Conservation (phyloP, 306 rosid genomes). For the Cicer judaicum region DNA sequence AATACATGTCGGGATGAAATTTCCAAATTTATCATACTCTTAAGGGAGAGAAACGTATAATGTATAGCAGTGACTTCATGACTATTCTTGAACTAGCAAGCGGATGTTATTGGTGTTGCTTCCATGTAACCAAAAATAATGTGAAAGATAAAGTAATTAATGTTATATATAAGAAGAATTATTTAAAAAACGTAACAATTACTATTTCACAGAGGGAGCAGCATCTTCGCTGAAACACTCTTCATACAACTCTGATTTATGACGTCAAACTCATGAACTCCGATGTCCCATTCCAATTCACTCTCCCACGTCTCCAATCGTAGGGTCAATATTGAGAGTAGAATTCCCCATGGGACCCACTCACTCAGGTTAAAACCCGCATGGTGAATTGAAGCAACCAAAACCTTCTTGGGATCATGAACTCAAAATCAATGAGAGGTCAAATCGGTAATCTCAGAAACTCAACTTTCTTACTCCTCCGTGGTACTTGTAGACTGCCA, state of each 20-base stretch:
- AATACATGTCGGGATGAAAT: too few relatives aligned
- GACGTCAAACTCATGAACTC: conserved; percentile 41
- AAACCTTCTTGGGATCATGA: conserved; percentile 37
- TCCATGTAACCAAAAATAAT: too few relatives aligned
- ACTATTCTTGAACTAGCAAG: too few relatives aligned
- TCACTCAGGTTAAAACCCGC: conserved; percentile 2
- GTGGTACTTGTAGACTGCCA: conserved; percentile 46
- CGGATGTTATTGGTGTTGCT: too few relatives aligned
- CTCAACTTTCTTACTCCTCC: neutral
- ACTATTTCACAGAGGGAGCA: too few relatives aligned
- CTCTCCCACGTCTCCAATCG: conserved; percentile 22
- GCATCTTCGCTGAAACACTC: conserved; percentile 27
- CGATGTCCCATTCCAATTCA: conserved; percentile 43
- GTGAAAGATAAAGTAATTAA: too few relatives aligned
- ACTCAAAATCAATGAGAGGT: conserved; percentile 13
- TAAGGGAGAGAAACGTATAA: too few relatives aligned
- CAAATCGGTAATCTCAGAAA: conserved; percentile 34
- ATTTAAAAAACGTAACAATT: too few relatives aligned
- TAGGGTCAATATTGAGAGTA: neutral
- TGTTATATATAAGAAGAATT: too few relatives aligned
- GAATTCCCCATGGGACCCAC: conserved; percentile 45
- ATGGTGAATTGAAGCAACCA: conserved; percentile 1
- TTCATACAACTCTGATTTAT: conserved; percentile 34
- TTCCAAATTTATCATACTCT: too few relatives aligned
- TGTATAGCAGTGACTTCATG: too few relatives aligned